Base-by-base conservation (phyloP, 1,139 yeast species). In the Meyerozyma elateridarum region DNA sequence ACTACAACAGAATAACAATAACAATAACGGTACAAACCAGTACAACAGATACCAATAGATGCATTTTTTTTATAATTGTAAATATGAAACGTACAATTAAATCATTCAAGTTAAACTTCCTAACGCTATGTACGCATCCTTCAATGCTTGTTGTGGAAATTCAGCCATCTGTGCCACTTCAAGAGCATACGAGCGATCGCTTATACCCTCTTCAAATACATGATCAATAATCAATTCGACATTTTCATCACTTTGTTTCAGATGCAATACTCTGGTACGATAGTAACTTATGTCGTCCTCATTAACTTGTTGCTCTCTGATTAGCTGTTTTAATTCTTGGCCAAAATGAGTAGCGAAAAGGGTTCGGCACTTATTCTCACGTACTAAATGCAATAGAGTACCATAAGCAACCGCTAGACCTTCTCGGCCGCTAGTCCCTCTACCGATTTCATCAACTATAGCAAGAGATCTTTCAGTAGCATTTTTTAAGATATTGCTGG, bases 291-390 rank as follows among this genome's bases (percentile, higher is more conserved):
- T 48, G 27, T 53, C 54, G 13, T 52, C 58, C 28, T 53, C 54
- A n/a, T 33, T 30, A 15, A 64, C 48, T 0, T 49, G 44, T 11
- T 56, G 48, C 17, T 54, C 52, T 0, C 38, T 34, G 24, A 59
- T 44, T 11, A 55, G 44, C 1, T 56, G 45, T 12, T 70, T 55
- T 8, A 88, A 52, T 44, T 87, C 95, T 2, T 60, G 59, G 0
- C 95, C 96, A 56, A 81, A 91, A 63, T 91, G 98, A 0, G 98
- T 91, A 1, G 98, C 96, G 64, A 91, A 91, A 11, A 91, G 61
- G 0, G 93, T 74, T 15, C 95, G 69, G 44, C 95, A 81, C 44
- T 73, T 67, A 45, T 81, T 85, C 2, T 54, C 58, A 6, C 61
- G 54, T 9, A 76, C 48, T 32, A 91, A 56, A 47, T 80, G 75